These are phyloP conservation scores for Celoporthe dispersa DNA, from an alignment of 2,329 filamentous ascomycete genomes.

Conservation along the genomic window DNA sequence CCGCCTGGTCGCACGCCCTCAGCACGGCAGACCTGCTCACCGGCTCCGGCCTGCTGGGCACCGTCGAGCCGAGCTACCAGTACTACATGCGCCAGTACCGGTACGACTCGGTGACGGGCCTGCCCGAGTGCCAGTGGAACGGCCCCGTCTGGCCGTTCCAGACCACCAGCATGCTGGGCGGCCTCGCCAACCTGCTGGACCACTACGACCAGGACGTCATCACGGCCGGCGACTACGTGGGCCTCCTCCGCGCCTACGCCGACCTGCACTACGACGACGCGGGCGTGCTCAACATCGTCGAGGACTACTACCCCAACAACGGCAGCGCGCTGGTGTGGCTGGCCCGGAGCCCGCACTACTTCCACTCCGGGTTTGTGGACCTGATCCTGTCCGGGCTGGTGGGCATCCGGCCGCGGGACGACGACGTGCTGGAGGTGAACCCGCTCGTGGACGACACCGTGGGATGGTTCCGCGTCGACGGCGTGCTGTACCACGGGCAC, in stretches of 20 bases:
- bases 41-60: conserved; percentile 42
- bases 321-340: conserved; percentile 46
- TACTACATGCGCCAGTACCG: conserved; percentile 50
- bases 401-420: conserved; percentile 44
- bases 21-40: conserved; percentile 35
- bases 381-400: conserved; percentile 46
- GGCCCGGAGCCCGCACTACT: conserved; percentile 48
- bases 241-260: conserved; percentile 44
- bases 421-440: conserved; percentile 46
- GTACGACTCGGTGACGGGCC: conserved; percentile 39
- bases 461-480: conserved; percentile 46
- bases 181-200: conserved; percentile 47
- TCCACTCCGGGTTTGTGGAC: conserved; percentile 50
- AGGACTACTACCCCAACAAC: conserved; percentile 50
- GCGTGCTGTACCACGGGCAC: conserved; percentile 47
- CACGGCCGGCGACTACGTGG: conserved; percentile 41
- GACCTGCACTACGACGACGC: conserved; percentile 45
- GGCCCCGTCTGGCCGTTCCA: conserved; percentile 50
- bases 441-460: conserved; percentile 42
- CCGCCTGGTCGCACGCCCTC: conserved; percentile 43
- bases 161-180: conserved; percentile 45
- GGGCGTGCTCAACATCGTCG: conserved; percentile 43
- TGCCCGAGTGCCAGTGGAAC: conserved; percentile 50
- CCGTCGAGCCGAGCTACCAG: conserved; percentile 48
- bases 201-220: conserved; percentile 42